phyloP scores from a whole-genome alignment of 2,329 filamentous ascomycete genomes.

The Parastagonospora nodorum region DNA sequence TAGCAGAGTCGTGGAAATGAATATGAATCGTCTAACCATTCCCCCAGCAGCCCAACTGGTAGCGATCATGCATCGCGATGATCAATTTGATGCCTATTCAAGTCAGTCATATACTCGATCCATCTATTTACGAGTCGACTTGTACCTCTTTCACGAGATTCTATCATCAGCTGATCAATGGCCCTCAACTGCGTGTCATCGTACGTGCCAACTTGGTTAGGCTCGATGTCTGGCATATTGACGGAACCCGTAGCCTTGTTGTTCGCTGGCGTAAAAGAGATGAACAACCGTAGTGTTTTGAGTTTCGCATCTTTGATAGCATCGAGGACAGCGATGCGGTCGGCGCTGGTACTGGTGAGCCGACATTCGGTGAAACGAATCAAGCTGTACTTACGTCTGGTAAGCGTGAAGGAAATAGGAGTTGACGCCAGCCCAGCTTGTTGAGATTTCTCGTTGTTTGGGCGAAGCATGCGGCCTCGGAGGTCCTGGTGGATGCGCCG shows the following conservation, averaged over 20 bases:
- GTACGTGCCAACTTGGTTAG: background rate
- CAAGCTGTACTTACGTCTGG: background rate
- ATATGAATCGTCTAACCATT: conserved; percentile 1
- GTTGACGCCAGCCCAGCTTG: background rate
- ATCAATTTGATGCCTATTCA: conserved; percentile 4
- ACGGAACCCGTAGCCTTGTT: conserved; percentile 10
- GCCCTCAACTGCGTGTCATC: conserved; percentile 7
- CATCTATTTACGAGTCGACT: too few relatives aligned
- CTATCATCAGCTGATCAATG: conserved; percentile 9
- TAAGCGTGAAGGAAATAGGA: background rate
- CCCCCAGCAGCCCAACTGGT: conserved; percentile 9
- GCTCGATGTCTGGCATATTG: conserved; percentile 12
- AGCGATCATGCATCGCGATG: conserved; percentile 10
- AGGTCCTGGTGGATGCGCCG: too few relatives aligned
- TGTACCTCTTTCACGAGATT: background rate
- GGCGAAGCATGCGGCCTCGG: too few relatives aligned
- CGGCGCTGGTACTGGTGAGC: background rate
- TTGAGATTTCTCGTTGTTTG: background rate
- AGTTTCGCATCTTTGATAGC: conserved; percentile 9
- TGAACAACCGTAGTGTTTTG: conserved; percentile 9
- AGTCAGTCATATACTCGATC: background rate
- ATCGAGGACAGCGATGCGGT: conserved; percentile 20
- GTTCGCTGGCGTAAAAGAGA: conserved; percentile 5
- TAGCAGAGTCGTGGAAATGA: background rate
- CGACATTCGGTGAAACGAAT: background rate